A percentile compares a stretch with the other conserved stretches of the same genome.
Evolutionary conservation across 148 eudicot species (phyloP).

Genomic region (Pouteria glomerata): DNA sequence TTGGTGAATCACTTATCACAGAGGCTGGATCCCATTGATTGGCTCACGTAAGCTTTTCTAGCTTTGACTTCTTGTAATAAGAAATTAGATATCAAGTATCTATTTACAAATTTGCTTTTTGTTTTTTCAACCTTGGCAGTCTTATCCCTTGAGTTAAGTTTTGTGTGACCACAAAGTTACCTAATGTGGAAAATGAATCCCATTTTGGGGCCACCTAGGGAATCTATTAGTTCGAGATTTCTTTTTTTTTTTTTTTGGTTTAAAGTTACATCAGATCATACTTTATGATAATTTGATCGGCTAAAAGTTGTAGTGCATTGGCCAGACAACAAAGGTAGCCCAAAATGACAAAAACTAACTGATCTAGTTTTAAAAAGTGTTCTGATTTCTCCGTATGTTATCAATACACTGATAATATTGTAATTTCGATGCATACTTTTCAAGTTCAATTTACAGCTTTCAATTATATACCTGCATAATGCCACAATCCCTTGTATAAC

Average conservation of each 20-base stretch:
- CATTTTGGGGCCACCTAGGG: background rate
- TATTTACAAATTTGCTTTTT: background rate
- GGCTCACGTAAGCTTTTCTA: conserved; percentile 73
- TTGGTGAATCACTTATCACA: conserved; percentile 57
- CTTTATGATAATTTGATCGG: background rate
- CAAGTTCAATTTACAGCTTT: background rate
- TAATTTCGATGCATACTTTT: background rate
- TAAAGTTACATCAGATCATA: background rate
- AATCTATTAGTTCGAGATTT: background rate
- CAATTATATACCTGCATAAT: background rate
- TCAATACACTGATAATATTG: background rate
- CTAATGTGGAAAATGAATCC: background rate
- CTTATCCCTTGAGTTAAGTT: background rate
- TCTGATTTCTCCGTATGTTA: background rate
- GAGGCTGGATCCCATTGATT: conserved; percentile 92
- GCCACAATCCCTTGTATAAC: no score
- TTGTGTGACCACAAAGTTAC: background rate
- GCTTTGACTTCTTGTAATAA: background rate
- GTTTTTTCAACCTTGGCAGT: background rate
- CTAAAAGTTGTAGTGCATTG: background rate
- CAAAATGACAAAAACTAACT: background rate
- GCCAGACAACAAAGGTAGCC: background rate
- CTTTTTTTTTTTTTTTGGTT: no score
- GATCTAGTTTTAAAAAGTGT: background rate
- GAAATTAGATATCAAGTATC: background rate